A percentile compares a stretch with the other conserved stretches of the same genome.
These are phyloP conservation scores for Penicillium sp. DNA, from an alignment of 2,329 filamentous ascomycete species.

Conservation along the genomic window DNA sequence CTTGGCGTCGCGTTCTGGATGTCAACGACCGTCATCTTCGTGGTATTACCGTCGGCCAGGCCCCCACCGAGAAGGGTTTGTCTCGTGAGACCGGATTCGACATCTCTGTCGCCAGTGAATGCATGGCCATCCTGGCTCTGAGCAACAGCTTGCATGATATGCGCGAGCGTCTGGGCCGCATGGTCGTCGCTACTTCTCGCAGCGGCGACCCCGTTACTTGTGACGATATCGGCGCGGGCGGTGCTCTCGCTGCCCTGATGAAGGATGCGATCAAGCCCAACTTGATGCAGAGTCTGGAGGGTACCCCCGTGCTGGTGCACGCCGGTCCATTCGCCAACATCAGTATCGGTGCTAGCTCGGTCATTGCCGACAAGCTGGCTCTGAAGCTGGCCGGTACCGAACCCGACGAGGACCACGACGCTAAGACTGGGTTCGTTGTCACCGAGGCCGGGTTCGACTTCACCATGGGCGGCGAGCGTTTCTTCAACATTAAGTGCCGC, in stretches of 20 bases:
- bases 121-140: conserved; percentile 95
- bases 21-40: conserved; percentile 95
- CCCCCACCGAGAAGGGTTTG: conserved; percentile 86
- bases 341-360: conserved; percentile 93
- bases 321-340: conserved; percentile 98
- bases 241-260: conserved; percentile 91
- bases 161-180: conserved; percentile 87
- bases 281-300: conserved; percentile 96
- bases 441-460: conserved; percentile 99
- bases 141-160: conserved; percentile 86
- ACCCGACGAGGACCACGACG: conserved; percentile 77
- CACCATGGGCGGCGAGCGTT: conserved; percentile 98
- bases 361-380: conserved; percentile 91
- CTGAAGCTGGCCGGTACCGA: conserved; percentile 96
- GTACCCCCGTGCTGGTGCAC: conserved; percentile 96
- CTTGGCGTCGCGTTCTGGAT: conserved; percentile 93
- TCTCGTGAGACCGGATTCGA: conserved; percentile 91
- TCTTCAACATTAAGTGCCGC: conserved; percentile 99
- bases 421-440: conserved; percentile 88
- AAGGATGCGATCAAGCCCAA: conserved; percentile 99
- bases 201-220: conserved; percentile 90
- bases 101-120: conserved; percentile 95
- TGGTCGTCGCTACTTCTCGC: conserved; percentile 90
- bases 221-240: conserved; percentile 90
- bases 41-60: conserved; percentile 83